Evolutionary conservation across 2,329 filamentous ascomycete genomes (phyloP).

Genomic region (Sporothrix brasiliensis): DNA sequence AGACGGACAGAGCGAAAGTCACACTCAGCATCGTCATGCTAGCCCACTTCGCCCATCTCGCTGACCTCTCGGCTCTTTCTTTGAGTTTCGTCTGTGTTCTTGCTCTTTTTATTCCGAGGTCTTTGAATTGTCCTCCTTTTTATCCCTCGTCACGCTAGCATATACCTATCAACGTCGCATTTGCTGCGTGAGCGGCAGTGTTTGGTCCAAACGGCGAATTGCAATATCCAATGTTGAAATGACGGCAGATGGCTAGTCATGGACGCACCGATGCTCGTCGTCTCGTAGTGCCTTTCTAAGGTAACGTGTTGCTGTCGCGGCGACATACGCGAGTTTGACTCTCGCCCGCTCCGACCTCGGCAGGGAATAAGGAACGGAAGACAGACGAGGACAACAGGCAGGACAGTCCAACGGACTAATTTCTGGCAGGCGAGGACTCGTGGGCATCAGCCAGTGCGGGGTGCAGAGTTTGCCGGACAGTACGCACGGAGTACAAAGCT

Average conservation of each 20-base stretch:
- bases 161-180: constrained; percentile 14
- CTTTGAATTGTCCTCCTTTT: background rate
- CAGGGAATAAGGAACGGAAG: background rate
- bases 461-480: constrained; percentile 19
- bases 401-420: background rate
- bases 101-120: background rate
- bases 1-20: background rate
- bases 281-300: background rate
- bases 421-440: background rate
- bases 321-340: constrained; percentile 14
- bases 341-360: constrained; percentile 31
- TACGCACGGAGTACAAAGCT: constrained; percentile 28
- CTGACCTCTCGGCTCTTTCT: background rate
- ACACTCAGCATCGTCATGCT: constrained; percentile 9
- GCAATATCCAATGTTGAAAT: constrained; percentile 31
- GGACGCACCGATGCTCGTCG: background rate
- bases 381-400: background rate
- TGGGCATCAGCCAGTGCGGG: constrained; percentile 13
- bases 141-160: background rate
- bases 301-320: constrained; percentile 13
- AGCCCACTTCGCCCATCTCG: background rate
- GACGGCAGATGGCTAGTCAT: constrained; percentile 18
- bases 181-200: constrained; percentile 10
- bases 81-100: background rate
- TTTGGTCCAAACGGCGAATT: constrained; percentile 24